A percentile compares a stretch with the other conserved stretches of the same genome.
Evolutionary conservation across 78 protist species (phyloP).

Genomic region (Dictyostelium intermedium): DNA sequence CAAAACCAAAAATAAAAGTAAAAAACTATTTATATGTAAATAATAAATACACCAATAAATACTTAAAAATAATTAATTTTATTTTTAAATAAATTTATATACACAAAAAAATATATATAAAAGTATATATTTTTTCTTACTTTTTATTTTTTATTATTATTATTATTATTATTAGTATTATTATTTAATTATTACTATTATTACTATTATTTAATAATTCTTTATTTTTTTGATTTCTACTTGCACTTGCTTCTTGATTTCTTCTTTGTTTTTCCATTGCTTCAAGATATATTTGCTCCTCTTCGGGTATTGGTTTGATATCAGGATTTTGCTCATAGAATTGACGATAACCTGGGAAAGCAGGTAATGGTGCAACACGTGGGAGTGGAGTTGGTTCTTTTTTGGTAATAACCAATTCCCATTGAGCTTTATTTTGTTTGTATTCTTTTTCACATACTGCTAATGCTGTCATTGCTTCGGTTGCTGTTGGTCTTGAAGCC

Average conservation of each 20-base stretch:
- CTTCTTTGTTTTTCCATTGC: conserved; percentile 1
- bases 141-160: background rate
- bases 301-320: background rate
- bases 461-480: conserved; percentile 37
- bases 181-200: background rate
- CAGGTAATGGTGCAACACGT: background rate
- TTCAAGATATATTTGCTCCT: background rate
- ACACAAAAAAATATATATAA: background rate
- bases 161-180: background rate
- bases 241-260: conserved; percentile 4
- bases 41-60: background rate
- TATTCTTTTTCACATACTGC: conserved; percentile 29
- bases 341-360: background rate
- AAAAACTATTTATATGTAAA: too few species aligned
- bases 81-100: background rate
- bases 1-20: background rate
- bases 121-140: background rate
- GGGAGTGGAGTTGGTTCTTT: background rate
- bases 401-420: conserved; percentile 7
- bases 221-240: conserved; percentile 1
- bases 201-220: background rate
- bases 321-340: background rate
- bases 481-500: conserved; percentile 29
- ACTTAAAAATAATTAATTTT: background rate
- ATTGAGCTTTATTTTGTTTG: background rate